phyloP scores from a whole-genome alignment of 2,329 filamentous ascomycete species.

The Fusarium brevicatenulatum region DNA sequence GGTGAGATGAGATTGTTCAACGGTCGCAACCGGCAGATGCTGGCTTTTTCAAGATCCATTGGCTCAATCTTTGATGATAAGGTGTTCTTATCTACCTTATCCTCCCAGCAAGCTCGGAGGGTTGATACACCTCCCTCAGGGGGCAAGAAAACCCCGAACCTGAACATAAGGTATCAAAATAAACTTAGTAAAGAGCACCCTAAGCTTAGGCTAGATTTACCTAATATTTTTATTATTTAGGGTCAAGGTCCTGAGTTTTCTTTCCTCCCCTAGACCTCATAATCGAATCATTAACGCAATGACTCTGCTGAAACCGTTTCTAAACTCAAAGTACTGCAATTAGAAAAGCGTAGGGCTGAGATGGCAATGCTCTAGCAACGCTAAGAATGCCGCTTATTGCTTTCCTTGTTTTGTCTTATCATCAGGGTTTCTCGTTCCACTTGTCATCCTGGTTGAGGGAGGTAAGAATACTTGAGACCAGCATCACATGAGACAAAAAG shows the following conservation, averaged over 20 bases:
- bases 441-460: neutral
- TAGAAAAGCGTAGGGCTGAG: slow-evolving; percentile 19
- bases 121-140: neutral
- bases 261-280: too few relatives aligned
- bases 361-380: slow-evolving; percentile 2
- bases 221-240: too few relatives aligned
- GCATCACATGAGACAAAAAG: neutral
- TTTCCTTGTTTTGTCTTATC: slow-evolving; percentile 1
- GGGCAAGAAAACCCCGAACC: too few relatives aligned
- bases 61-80: neutral
- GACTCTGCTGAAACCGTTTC: neutral
- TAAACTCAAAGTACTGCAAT: slow-evolving; percentile 1
- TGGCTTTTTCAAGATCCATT: neutral
- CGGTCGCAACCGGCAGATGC: slow-evolving; percentile 4
- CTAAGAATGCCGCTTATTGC: slow-evolving; percentile 13
- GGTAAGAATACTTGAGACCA: neutral
- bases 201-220: too few relatives aligned
- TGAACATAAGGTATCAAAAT: too few relatives aligned
- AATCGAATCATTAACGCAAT: neutral
- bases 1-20: slow-evolving; percentile 1
- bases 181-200: too few relatives aligned
- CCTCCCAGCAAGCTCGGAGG: neutral
- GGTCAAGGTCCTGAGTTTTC: too few relatives aligned
- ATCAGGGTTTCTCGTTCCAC: neutral
- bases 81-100: neutral